Conservation (phyloP, 2,329 filamentous ascomycete species). For the Aspergillus sp. region DNA sequence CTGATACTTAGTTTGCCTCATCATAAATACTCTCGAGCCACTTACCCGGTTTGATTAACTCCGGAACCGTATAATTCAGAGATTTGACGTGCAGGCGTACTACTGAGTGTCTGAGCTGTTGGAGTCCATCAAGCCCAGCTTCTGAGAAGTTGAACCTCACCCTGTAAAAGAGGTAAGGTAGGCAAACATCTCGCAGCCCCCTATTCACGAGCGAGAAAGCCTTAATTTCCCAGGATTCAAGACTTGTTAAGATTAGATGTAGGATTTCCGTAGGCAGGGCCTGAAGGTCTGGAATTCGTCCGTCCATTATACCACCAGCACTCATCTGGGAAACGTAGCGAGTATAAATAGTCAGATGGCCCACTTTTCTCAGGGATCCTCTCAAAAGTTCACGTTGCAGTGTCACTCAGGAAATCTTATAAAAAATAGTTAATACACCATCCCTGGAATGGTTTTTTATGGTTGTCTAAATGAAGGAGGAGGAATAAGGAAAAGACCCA, state of each 20-base stretch:
- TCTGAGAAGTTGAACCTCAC: neutral
- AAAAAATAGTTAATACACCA: too few species aligned
- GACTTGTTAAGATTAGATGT: conserved; percentile 1
- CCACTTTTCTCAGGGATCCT: too few species aligned
- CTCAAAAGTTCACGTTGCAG: too few species aligned
- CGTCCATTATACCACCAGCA: neutral
- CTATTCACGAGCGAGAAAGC: neutral
- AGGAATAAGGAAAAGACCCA: too few species aligned
- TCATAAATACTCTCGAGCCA: neutral
- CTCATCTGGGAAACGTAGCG: neutral
- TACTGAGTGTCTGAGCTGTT: neutral
- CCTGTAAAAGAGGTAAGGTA: neutral
- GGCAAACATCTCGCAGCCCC: neutral
- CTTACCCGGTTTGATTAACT: conserved; percentile 2
- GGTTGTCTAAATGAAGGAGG: too few species aligned
- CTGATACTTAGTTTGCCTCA: neutral
- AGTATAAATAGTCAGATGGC: too few species aligned
- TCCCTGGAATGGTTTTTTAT: too few species aligned
- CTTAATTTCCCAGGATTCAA: neutral
- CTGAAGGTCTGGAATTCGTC: neutral
- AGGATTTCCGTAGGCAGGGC: neutral
- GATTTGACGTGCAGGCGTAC: neutral
- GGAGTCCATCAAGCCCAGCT: neutral
- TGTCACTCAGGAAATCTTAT: too few species aligned
- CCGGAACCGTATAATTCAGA: neutral